Base-by-base conservation (phyloP, 768 basidiomycete species). In the Lactarius pseudohatsudake region DNA sequence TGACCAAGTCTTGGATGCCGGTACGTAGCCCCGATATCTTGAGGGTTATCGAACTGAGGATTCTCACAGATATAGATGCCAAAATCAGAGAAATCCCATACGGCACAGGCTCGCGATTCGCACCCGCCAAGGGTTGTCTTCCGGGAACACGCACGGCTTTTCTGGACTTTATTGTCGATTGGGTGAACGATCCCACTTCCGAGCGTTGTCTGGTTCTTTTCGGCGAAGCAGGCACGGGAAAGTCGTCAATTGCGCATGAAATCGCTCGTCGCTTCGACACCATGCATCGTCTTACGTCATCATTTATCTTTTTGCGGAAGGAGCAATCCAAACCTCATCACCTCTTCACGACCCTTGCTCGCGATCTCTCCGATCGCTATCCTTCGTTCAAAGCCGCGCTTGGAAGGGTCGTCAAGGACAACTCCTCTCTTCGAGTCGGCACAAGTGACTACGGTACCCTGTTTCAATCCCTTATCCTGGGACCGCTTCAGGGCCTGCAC, bases 301-400 rank as follows among this genome's bases (percentile, higher is more conserved):
- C 55, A 0, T 57, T 30, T 34, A 32, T 57, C 7, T 57, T 57
- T 34, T 2, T 30, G 16, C 28, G 55, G 30, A 57, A 30, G 20
- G 30, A 57, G 18, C 15, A 34, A 9, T 57, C 55, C 8, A 57
- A 57, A 18, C 16, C 55, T 13, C n/a, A 57, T 32, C 55, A 18
- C 20, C 55, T 57, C 30, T 57, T 57, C 28, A 57, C 55, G 30
- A 57, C 15, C n/a, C 55, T 50, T 22, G 47, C 47, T 50, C 47
- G 47, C 10, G 22, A 50, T 50, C 47, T 50, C 47, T 22, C 47
- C 47, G 47, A 50, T 10, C 47, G 47, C 11, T 50, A 50, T 26
- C 47, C 47, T 4, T 50, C n/a, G 47, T 50, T 50, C 4, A 50
- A 50, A 26, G n/a, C 22, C 2, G 47, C 47, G 10, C 22, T 50